Conservation (phyloP, 2,329 filamentous ascomycete species). For the Curvularia sp. region DNA sequence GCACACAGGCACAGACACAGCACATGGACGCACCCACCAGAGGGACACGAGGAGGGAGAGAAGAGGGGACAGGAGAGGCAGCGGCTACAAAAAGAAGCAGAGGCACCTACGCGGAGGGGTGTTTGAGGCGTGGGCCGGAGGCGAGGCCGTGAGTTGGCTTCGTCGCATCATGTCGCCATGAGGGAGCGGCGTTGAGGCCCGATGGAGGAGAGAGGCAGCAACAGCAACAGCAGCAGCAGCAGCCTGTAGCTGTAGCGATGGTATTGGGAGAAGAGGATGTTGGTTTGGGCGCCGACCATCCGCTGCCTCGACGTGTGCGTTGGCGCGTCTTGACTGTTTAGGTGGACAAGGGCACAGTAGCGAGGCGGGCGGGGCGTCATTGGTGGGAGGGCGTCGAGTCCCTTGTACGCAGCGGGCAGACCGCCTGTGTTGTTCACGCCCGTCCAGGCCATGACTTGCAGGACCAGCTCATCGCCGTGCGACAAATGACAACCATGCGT, state of each 20-base stretch:
- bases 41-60: conserved; percentile 11
- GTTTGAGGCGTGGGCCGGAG: conserved; percentile 63
- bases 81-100: neutral
- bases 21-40: neutral
- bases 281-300: conserved; percentile 30
- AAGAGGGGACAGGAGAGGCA: conserved; percentile 6
- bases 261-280: conserved; percentile 26
- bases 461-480: conserved; percentile 28
- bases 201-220: conserved; percentile 11
- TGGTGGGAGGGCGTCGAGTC: conserved; percentile 21
- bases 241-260: conserved; percentile 29
- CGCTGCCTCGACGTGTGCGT: conserved; percentile 30
- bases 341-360: conserved; percentile 19
- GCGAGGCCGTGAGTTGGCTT: conserved; percentile 57
- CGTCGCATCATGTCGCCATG: conserved; percentile 49
- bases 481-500: conserved; percentile 25
- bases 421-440: conserved; percentile 18
- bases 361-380: conserved; percentile 22
- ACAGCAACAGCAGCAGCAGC: conserved; percentile 6
- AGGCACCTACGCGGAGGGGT: conserved; percentile 66
- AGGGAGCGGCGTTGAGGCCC: conserved; percentile 20
- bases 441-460: conserved; percentile 33
- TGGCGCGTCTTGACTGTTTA: conserved; percentile 30
- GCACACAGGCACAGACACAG: neutral
- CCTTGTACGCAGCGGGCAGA: conserved; percentile 13